Conservation (phyloP, 2,329 filamentous ascomycete genomes). For the Metarhizium anisopliae region DNA sequence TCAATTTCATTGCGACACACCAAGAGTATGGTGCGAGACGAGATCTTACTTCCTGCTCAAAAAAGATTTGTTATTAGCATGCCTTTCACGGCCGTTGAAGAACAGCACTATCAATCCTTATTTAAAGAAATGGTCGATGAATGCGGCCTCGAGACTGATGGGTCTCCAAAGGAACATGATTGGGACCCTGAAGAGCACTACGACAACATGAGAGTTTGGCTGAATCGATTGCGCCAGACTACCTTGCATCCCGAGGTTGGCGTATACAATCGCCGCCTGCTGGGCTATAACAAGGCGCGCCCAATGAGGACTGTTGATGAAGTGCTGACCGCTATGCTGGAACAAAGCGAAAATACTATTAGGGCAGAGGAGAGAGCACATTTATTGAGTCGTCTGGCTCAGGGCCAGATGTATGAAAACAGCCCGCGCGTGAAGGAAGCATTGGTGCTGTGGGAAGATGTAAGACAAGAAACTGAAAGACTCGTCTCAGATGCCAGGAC, state of each 20-base stretch:
- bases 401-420: conserved; percentile 74
- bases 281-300: conserved; percentile 52
- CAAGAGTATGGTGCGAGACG: conserved; percentile 69
- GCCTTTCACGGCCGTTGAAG: conserved; percentile 83
- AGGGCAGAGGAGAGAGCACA: conserved; percentile 60
- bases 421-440: conserved; percentile 59
- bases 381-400: conserved; percentile 53
- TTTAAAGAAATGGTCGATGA: conserved; percentile 67
- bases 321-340: conserved; percentile 85
- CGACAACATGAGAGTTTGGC: conserved; percentile 69
- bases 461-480: conserved; percentile 36
- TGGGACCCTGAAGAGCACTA: conserved; percentile 59
- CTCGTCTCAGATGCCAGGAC: conserved; percentile 56
- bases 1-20: conserved; percentile 74
- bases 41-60: conserved; percentile 72
- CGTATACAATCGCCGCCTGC: conserved; percentile 51
- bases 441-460: conserved; percentile 58
- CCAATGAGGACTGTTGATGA: conserved; percentile 76
- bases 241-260: conserved; percentile 82
- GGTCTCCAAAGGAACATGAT: conserved; percentile 48
- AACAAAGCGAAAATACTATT: conserved; percentile 63
- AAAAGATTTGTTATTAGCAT: conserved; percentile 81
- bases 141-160: conserved; percentile 55
- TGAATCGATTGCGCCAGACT: conserved; percentile 70
- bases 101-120: conserved; percentile 74